Base-by-base conservation (phyloP, 768 basidiomycete genomes). In the Mycena pura region DNA sequence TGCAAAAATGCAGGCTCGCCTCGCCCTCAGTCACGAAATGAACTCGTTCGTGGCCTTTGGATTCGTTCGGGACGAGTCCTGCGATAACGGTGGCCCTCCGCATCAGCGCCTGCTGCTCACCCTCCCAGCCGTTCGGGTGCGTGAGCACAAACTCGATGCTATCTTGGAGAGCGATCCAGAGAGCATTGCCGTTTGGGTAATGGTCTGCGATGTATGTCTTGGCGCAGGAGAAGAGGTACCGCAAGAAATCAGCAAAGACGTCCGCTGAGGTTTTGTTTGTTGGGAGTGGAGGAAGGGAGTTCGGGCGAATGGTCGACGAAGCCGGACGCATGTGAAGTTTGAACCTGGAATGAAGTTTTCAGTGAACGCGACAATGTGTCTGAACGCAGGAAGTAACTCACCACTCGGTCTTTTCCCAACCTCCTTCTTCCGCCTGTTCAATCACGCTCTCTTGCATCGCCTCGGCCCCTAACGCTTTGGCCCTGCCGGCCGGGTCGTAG, bases 101-200 rank as follows among this genome's bases (percentile, higher is more conserved):
- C 74, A 89, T 85, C 65, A 80, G 75, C 22, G 73, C 74, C 62
- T 89, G 88, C 65, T 89, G 87, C 1, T 69, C 71, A 1, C 85
- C 84, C 62, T 83, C 87, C 87, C 87, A 89, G 0, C 85, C 87
- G 63, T 88, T 88, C 5, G 87, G 87, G 63, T 88, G 87, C 1
- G 81, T 80, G 15, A 89, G 77, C 5, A 89, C 77, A 57, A 81
- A 84, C 29, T 85, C 78, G 27, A 84, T 78, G 7, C 62, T 72
- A 15, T 71, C 63, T 62, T 81, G 74, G 7, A 86, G 61, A 7
- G 77, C 78, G 8, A 67, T 68, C 85, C 84, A 86, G 3, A 86
- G 63, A 10, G 74, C 72, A 15, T 36, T 63, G 1, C 86, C 85
- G 59, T 74, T 77, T 0, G 74, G 67, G 40, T 83, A 80, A 3